A percentile compares a stretch with the other conserved stretches of the same genome.
Conservation (phyloP, 2,329 filamentous ascomycete species). For the Diaporthe batatas region DNA sequence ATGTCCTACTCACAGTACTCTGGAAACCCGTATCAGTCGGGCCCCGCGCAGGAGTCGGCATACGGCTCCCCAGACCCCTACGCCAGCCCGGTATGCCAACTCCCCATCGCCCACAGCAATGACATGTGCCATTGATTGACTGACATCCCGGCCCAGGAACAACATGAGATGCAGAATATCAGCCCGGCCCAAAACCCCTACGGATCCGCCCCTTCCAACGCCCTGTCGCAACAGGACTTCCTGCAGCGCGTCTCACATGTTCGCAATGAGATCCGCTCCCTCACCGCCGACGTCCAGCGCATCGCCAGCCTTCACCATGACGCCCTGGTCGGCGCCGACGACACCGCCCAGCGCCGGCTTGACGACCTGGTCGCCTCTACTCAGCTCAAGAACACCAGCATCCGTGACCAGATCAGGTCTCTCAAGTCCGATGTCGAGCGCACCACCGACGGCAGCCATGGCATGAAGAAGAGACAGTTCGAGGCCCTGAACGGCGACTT, state of each 20-base stretch:
- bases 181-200: constrained; percentile 48
- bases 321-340: constrained; percentile 75
- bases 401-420: constrained; percentile 83
- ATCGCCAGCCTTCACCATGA: constrained; percentile 80
- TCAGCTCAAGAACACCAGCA: constrained; percentile 78
- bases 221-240: constrained; percentile 76
- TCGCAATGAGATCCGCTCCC: constrained; percentile 75
- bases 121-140: constrained; percentile 38
- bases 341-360: constrained; percentile 66
- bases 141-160: constrained; percentile 50
- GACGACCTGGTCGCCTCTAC: constrained; percentile 78
- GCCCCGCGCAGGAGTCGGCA: constrained; percentile 43
- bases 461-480: constrained; percentile 78
- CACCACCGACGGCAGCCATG: constrained; percentile 71
- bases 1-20: constrained; percentile 47
- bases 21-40: constrained; percentile 47
- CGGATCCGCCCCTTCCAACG: constrained; percentile 46
- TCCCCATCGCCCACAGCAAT: constrained; percentile 42
- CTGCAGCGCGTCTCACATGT: constrained; percentile 75
- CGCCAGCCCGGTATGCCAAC: constrained; percentile 36
- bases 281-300: constrained; percentile 75
- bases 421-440: constrained; percentile 78
- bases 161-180: constrained; percentile 65
- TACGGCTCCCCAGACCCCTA: constrained; percentile 34
- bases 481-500: constrained; percentile 79